Conservation (phyloP, 2,329 filamentous ascomycete species). For the Purpureocillium takamizusanense region DNA sequence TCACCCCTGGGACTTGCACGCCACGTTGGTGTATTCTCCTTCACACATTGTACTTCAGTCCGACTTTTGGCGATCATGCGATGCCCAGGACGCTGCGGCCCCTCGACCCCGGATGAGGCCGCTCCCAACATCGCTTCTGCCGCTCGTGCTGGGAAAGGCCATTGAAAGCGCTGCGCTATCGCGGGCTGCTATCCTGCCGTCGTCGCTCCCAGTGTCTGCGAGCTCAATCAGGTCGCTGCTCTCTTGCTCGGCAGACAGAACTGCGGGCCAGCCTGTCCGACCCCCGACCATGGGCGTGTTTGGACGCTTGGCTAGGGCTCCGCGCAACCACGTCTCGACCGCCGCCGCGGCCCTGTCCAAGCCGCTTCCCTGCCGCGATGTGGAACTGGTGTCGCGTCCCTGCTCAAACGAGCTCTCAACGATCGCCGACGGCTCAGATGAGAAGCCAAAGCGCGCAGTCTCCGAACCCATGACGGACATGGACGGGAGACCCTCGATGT, state of each 20-base stretch:
- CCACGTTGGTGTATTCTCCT: too few species aligned
- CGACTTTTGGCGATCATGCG: constrained; percentile 29
- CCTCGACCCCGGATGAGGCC: constrained; percentile 28
- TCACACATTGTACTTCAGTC: too few species aligned
- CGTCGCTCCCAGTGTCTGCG: constrained; percentile 51
- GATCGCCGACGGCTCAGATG: constrained; percentile 28
- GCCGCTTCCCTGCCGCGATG: constrained; percentile 38
- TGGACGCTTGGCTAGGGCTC: constrained; percentile 60
- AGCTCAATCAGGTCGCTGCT: constrained; percentile 64
- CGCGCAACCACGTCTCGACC: constrained; percentile 84
- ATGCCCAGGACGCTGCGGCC: constrained; percentile 8
- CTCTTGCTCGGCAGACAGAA: constrained; percentile 13
- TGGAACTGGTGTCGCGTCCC: constrained; percentile 30
- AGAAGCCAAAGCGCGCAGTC: constrained; percentile 48
- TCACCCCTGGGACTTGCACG: too few species aligned
- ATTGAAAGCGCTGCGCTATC: constrained; percentile 15
- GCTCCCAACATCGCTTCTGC: constrained; percentile 26
- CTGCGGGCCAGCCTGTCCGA: constrained; percentile 21
- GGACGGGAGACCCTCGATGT: constrained; percentile 58
- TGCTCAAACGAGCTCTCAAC: constrained; percentile 44
- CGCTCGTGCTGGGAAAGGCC: constrained; percentile 23
- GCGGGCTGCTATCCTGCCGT: constrained; percentile 25
- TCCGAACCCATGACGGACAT: constrained; percentile 57
- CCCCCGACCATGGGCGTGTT: constrained; percentile 38
- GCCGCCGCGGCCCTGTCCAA: constrained; percentile 80